Base-by-base conservation (phyloP, 2,329 filamentous ascomycete species). In the Madurella fahalii region DNA sequence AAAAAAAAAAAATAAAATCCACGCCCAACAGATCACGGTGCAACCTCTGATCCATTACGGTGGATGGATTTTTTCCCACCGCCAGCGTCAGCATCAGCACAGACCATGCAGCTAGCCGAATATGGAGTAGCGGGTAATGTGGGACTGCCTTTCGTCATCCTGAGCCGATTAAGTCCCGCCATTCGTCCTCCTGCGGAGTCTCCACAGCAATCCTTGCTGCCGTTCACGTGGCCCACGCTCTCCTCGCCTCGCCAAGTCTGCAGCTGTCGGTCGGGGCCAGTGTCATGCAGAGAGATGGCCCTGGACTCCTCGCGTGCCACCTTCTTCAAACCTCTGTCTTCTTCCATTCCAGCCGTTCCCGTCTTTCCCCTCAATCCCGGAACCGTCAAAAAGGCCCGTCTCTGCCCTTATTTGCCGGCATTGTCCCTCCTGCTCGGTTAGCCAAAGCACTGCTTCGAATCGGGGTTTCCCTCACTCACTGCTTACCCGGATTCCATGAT, bases 201-300 rank as follows among this genome's bases (percentile, higher is more conserved):
- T 47, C 34, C 40, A 32, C 12, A 16, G 40, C 20, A 20, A 20
- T 32, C 30, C 45, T 16, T 40, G 47, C 34, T 40, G 20, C 37
- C 43, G 51, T 46, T 59, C 58, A 62, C 53, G 54, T 56, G 58
- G 57, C 61, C 57, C 58, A 53, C 52, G 51, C 57, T 50, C 50
- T 48, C 46, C 46, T 53, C 47, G 60, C 55, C 58, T 46, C 54
- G 45, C 54, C 43, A 32, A 34, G 39, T 32, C 30, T 47, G 37
- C 34, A 47, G 16, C 30, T 47, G 37, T 25, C 43, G 16, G 16
- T 7, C 15, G 30, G 9, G 13, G 40, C 18, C 31, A 34, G 17
- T 42, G 32, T 30, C 43, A 40, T 51, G 31, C 37, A 43, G 40
- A 16, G 16, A 34, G 40, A 25, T 13, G 31, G 16, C 18, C 8